These are phyloP conservation scores for Cardiospermum halicacabum DNA, from an alignment of 345 rosid genomes.

Conservation along the genomic window DNA sequence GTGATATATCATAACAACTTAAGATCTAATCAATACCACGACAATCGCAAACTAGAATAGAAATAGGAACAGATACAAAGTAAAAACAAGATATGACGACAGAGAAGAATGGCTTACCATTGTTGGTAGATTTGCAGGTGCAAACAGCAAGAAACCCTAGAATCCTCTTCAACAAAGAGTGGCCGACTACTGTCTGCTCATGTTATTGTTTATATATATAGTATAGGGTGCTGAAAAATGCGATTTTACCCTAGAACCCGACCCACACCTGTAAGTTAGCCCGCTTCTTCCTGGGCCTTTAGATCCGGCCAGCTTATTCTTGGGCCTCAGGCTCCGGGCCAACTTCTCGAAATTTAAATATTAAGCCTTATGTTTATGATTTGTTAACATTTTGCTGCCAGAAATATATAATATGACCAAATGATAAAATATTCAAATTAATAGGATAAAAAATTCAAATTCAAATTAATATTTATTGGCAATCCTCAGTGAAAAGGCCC, in stretches of 20 bases:
- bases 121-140: background rate
- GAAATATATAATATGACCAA: too few species aligned
- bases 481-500: too few species aligned
- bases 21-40: background rate
- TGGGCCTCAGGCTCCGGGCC: background rate
- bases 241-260: slow-evolving; percentile 12
- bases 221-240: background rate
- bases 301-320: background rate
- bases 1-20: background rate
- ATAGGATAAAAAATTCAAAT: too few species aligned
- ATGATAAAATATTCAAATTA: too few species aligned
- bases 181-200: background rate
- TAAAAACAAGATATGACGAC: background rate
- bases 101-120: slow-evolving; percentile 14
- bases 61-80: background rate
- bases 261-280: background rate
- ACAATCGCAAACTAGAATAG: background rate
- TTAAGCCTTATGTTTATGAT: too few species aligned
- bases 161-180: background rate
- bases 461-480: too few species aligned
- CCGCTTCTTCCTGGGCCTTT: background rate
- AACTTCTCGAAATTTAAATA: too few species aligned
- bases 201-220: background rate
- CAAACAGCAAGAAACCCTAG: slow-evolving; percentile 7
- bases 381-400: too few species aligned